Conservation (phyloP, 352 stramenopile genomes). For the Aphanomyces euteiches region DNA sequence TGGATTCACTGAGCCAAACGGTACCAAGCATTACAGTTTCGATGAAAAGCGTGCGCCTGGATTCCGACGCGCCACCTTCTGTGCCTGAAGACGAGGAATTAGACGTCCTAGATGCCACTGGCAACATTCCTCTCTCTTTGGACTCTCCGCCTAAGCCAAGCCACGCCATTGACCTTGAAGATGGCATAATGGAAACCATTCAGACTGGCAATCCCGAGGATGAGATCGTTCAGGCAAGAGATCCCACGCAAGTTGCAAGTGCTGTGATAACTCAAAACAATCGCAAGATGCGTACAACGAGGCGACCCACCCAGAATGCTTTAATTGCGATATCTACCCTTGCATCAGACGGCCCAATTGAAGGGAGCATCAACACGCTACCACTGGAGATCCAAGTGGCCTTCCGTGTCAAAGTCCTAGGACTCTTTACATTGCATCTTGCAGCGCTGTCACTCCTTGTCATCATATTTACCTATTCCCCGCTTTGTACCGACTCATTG, state of each 20-base stretch:
- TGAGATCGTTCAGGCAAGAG: not conserved
- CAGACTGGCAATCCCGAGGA: not conserved
- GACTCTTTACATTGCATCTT: slow-evolving; percentile 66
- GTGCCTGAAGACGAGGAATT: slow-evolving; percentile 19
- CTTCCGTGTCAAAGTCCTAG: slow-evolving; percentile 70
- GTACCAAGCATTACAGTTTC: no score
- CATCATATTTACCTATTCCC: slow-evolving; percentile 39
- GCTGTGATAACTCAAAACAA: not conserved
- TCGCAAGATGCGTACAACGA: not conserved
- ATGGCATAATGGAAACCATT: not conserved
- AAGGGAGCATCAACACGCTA: slow-evolving; percentile 61
- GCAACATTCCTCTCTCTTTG: not conserved
- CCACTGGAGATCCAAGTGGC: slow-evolving; percentile 58
- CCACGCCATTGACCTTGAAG: not conserved
- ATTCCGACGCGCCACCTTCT: not conserved
- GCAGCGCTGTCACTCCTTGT: slow-evolving; percentile 48
- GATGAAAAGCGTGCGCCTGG: slow-evolving; percentile 10
- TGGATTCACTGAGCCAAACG: no score
- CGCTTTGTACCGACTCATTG: slow-evolving; percentile 36
- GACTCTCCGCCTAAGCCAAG: slow-evolving; percentile 1
- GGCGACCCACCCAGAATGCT: slow-evolving; percentile 14
- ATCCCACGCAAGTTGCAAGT: not conserved
- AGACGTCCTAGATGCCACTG: not conserved
- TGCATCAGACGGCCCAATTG: not conserved
- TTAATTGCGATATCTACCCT: slow-evolving; percentile 15